A percentile compares a stretch with the other conserved stretches of the same genome.
Conservation (phyloP, 768 basidiomycete species). For the Rhodotorula diobovata region DNA sequence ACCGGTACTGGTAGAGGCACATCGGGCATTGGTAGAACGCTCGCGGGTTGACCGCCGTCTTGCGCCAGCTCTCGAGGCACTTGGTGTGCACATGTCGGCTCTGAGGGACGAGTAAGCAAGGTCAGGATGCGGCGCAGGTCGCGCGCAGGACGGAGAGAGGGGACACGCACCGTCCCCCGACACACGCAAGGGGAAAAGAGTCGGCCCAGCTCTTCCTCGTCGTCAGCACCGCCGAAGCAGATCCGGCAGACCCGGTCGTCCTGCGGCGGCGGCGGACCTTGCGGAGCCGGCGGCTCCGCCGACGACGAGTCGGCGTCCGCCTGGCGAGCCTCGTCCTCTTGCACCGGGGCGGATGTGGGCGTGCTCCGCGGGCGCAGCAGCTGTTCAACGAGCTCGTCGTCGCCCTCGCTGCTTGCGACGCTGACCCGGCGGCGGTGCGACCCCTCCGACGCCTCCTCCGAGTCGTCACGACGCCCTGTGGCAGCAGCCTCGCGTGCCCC, state of each 20-base stretch:
- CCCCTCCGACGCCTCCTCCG: neutral
- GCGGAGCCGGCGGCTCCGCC: neutral
- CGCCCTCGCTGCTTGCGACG: slow-evolving; percentile 1
- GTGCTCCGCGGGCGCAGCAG: neutral
- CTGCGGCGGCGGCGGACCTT: no score
- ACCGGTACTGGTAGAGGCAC: slow-evolving; percentile 14
- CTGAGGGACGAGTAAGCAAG: neutral
- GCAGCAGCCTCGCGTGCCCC: neutral
- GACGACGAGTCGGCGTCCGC: no score
- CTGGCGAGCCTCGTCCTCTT: neutral
- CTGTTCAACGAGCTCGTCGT: slow-evolving; percentile 4
- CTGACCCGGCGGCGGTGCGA: neutral
- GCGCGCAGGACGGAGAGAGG: neutral
- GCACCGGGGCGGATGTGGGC: neutral
- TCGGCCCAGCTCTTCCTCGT: slow-evolving; percentile 21
- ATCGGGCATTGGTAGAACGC: slow-evolving; percentile 21
- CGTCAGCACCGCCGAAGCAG: slow-evolving; percentile 17
- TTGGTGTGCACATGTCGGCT: slow-evolving; percentile 16
- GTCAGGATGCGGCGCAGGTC: neutral
- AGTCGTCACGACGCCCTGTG: neutral
- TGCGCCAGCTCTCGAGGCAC: slow-evolving; percentile 28
- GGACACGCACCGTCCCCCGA: slow-evolving; percentile 15
- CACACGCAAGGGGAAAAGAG: slow-evolving; percentile 29
- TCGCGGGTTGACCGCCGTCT: neutral
- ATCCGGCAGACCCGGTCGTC: slow-evolving; percentile 22